These are phyloP conservation scores for Ophiostoma fasciatum DNA, from an alignment of 2,329 filamentous ascomycete species.

Conservation along the genomic window DNA sequence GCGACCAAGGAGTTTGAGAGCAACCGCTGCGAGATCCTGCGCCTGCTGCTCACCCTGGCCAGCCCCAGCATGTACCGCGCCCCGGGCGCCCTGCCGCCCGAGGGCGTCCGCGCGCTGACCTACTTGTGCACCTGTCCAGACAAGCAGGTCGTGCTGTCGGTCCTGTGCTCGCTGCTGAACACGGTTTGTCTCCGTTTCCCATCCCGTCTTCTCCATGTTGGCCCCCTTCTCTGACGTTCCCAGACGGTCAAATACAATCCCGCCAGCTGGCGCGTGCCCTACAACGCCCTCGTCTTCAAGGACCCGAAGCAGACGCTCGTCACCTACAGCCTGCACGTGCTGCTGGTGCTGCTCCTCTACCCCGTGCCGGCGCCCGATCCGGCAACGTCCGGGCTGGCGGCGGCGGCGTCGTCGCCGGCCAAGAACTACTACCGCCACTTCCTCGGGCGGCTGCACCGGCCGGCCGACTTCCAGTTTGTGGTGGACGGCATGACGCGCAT, in stretches of 20 bases:
- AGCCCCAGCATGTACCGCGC: conserved; percentile 92
- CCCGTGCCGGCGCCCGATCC: conserved; percentile 50
- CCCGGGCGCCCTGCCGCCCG: conserved; percentile 61
- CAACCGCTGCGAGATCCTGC: conserved; percentile 80
- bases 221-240: no score
- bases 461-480: conserved; percentile 95
- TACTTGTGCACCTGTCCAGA: conserved; percentile 80
- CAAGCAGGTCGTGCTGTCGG: conserved; percentile 79
- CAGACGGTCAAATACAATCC: conserved; percentile 93
- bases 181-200: conserved; percentile 45
- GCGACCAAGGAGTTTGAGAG: conserved; percentile 87
- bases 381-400: neutral
- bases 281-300: conserved; percentile 83
- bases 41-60: conserved; percentile 70
- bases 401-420: conserved; percentile 32
- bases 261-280: conserved; percentile 83
- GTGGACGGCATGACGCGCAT: conserved; percentile 89
- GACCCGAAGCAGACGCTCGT: conserved; percentile 83
- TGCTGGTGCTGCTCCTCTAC: conserved; percentile 76
- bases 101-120: conserved; percentile 70
- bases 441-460: conserved; percentile 73
- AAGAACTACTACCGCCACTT: conserved; percentile 95
- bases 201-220: no score
- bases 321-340: conserved; percentile 78
- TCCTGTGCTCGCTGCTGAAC: conserved; percentile 85